Evolutionary conservation across 1,284 basidiomycete genomes (phyloP), one percentile per base, ranked within the genome.

Genomic region (Naganishia sp.): DNA sequence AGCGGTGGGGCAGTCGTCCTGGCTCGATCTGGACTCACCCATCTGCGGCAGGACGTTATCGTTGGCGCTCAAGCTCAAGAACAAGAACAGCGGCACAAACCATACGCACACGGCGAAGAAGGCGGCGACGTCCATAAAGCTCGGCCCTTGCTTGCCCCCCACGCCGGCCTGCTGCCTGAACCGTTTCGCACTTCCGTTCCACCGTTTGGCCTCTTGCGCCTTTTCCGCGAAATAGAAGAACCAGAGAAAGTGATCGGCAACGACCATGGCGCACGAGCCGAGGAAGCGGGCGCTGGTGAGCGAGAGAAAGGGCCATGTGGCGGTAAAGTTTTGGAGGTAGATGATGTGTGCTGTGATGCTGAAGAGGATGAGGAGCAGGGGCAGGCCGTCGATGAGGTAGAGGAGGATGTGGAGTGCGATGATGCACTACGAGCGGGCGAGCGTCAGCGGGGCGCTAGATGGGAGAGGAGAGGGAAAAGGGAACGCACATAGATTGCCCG

Each of bases 41-140:
- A 77, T 74, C 0, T 79, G 81, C 0, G 94, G 94, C 15, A 97
- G 83, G 2, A 92, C 90, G 73, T 96, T 92, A 76, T 97, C 94
- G 71, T 95, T 96, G 11, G 94, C 94, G 71, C 91, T 94, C 65
- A 97, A 81, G 75, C 92, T 94, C 70, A 96, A 81, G 83, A 96
- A 97, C 28, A 97, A 80, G 79, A 93, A 96, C 35, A 96, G 79
- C 7, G 93, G 92, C 18, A 88, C 87, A 60, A 93, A 85, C 94
- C 94, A 97, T 6, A 97, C 90, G 79, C 92, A 95, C 31, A 94
- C 80, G 1, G 87, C 92, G 74, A 96, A 96, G 80, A 94, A 96
- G 3, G 91, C 90, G 18, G 93, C 90, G 57, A 95, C 90, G 73
- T 96, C 93, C 63, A 87, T 84, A 76, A 96, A 94, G 1, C 86